Conservation (phyloP, 139 green algal species). For the Choricystis sp. region DNA sequence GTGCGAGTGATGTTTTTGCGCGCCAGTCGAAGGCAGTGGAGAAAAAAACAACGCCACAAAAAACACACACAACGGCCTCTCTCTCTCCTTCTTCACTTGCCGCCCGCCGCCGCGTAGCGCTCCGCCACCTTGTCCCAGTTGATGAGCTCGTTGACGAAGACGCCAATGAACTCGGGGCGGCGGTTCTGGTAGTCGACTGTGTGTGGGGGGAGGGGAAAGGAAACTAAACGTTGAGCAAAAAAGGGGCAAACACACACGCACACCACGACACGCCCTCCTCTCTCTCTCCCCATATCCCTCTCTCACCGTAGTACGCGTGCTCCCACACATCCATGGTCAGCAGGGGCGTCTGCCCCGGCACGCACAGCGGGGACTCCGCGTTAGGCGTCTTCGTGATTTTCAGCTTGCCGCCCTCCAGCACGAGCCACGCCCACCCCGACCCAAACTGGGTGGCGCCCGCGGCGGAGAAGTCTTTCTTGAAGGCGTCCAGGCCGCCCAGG, state of each 20-base stretch:
- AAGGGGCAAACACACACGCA: not conserved
- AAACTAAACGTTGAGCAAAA: not conserved
- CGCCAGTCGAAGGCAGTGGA: not conserved
- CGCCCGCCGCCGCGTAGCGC: conserved; percentile 11
- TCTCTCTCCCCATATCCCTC: not conserved
- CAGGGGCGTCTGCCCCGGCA: conserved; percentile 57
- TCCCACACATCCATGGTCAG: conserved; percentile 93
- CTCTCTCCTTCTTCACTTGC: conserved; percentile 14
- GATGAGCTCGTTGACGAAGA: conserved; percentile 69
- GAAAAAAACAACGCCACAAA: too few relatives aligned
- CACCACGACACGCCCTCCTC: not conserved
- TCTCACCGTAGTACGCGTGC: conserved; percentile 50
- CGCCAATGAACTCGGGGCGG: conserved; percentile 10
- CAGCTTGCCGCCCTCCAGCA: conserved; percentile 59
- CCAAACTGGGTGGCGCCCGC: conserved; percentile 78
- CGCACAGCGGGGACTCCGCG: conserved; percentile 59
- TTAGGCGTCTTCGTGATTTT: conserved; percentile 86
- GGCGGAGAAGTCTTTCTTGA: conserved; percentile 71
- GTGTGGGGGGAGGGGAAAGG: not conserved
- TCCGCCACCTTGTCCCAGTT: conserved; percentile 60
- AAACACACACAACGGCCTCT: too few relatives aligned
- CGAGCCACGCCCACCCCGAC: conserved; percentile 87
- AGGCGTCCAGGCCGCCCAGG: conserved; percentile 77
- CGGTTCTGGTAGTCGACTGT: conserved; percentile 36
- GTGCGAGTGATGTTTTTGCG: not conserved